Conservation (phyloP, 495 filamentous ascomycete species). For the Tuber aestivum region DNA sequence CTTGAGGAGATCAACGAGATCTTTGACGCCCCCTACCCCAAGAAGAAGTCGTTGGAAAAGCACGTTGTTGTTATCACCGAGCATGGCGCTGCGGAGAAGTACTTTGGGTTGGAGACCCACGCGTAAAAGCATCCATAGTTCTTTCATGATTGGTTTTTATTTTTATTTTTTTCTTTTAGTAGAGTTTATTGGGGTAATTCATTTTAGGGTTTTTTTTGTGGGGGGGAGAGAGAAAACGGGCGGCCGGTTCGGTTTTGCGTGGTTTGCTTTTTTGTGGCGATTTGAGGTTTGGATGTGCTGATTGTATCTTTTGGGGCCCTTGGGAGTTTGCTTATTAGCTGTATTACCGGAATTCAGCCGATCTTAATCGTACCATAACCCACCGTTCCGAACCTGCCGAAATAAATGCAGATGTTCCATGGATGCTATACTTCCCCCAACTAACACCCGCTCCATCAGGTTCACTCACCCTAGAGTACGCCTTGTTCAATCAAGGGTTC, state of each 20-base stretch:
- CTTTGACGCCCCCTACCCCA: slow-evolving; percentile 31
- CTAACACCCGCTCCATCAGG: background rate
- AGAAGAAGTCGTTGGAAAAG: slow-evolving; percentile 28
- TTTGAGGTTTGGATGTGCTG: background rate
- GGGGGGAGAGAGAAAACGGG: background rate
- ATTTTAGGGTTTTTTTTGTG: background rate
- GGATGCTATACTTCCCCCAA: background rate
- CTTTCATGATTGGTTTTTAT: background rate
- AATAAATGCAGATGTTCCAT: background rate
- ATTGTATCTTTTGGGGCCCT: no score
- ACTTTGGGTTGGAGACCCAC: background rate
- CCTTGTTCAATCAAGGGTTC: no score
- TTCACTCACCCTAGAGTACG: no score
- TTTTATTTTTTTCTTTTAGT: no score
- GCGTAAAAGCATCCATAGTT: background rate
- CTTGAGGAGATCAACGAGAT: slow-evolving; percentile 42
- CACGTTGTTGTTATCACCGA: slow-evolving; percentile 15
- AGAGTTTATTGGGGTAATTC: background rate
- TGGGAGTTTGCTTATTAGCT: background rate
- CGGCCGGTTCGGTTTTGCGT: background rate
- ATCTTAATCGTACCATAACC: background rate
- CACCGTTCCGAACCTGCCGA: no score
- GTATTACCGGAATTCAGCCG: background rate
- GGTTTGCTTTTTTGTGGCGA: background rate
- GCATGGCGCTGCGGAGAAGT: slow-evolving; percentile 8